Evolutionary conservation across 2,329 filamentous ascomycete species (phyloP), one percentile per base, ranked within the genome.

Genomic region (Colletotrichum lupini): DNA sequence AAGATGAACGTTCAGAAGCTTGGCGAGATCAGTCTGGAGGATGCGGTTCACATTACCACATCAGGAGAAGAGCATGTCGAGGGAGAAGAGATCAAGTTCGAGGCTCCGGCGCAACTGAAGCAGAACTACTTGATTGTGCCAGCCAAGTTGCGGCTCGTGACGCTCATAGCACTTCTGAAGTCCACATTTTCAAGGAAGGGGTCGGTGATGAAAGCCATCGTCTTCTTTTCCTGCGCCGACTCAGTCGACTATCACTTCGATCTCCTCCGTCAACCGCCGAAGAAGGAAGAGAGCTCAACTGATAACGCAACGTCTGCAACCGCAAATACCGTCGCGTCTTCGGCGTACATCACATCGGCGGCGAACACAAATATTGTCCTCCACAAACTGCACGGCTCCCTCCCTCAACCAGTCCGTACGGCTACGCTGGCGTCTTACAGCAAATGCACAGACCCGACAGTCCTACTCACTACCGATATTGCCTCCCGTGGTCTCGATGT

Each of bases 241-340:
- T 97, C 95, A 1, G 97, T 98, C 72, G 95, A 99, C 81, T 99
- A 98, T 78, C 96, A 98, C 81, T 98, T 95, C 81, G 93, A 97
- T 74, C 85, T 98, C 3, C 90, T 99, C 70, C 92, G 86, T 56
- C 78, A 84, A 30, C 80, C 81, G 0, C 63, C 58, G 19, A 24
- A 80, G 14, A 69, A 74, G 66, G 66, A 70, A n/a, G 70, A 78
- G 28, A 67, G 67, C 14, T 19, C 70, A 5, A 59, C 70, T 76
- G 72, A 58, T 4, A 62, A 77, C 46, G 24, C 77, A 49, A 49
- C 42, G 67, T 67, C 74, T 26, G 12, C 74, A 66, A 86, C 86
- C 1, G 85, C 86, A 56, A 88, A 87, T 75, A 95, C 93, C 0
- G 89, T 94, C n/a, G 87, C 91, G 9, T 89, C 89, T 46, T 92